Evolutionary conservation across 2,329 filamentous ascomycete genomes (phyloP).

Genomic region (Dactylonectria estremocensis): DNA sequence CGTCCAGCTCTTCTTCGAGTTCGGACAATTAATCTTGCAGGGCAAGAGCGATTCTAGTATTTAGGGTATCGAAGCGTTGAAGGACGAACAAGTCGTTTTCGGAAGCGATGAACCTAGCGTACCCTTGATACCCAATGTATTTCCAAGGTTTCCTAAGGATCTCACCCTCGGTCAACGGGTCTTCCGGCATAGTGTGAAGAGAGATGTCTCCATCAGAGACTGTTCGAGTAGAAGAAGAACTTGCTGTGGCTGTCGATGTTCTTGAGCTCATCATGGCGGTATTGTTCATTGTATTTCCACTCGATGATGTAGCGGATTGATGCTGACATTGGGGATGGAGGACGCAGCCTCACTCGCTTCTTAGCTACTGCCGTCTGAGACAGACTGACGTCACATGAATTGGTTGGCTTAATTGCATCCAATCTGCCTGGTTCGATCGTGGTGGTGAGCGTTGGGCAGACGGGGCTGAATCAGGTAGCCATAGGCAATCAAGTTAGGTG

Average conservation of each 20-base stretch:
- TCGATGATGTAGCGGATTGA: neutral
- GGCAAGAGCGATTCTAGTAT: conserved; percentile 48
- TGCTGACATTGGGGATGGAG: neutral
- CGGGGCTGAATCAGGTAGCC: too few relatives aligned
- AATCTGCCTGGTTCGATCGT: too few relatives aligned
- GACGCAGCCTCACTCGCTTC: too few relatives aligned
- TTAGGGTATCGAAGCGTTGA: conserved; percentile 52
- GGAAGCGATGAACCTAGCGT: conserved; percentile 48
- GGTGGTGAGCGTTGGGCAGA: neutral
- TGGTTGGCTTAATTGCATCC: neutral
- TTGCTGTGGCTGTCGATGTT: neutral
- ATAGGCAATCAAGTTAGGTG: too few relatives aligned
- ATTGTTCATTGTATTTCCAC: neutral
- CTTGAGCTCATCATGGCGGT: neutral
- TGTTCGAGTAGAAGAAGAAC: neutral
- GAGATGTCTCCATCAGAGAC: neutral
- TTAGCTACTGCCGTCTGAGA: too few relatives aligned
- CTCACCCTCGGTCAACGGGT: neutral
- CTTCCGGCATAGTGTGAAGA: neutral
- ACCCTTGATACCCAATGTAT: conserved; percentile 50
- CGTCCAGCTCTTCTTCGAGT: conserved; percentile 49
- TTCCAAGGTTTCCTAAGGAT: conserved; percentile 48
- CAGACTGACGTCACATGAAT: neutral
- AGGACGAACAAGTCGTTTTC: conserved; percentile 53
- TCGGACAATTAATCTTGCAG: conserved; percentile 53